Percentiles rank a stretch among this genome's conserved stretches.
phyloP scores from a whole-genome alignment of 129 eudicot genomes.

The Artemisia argyi region DNA sequence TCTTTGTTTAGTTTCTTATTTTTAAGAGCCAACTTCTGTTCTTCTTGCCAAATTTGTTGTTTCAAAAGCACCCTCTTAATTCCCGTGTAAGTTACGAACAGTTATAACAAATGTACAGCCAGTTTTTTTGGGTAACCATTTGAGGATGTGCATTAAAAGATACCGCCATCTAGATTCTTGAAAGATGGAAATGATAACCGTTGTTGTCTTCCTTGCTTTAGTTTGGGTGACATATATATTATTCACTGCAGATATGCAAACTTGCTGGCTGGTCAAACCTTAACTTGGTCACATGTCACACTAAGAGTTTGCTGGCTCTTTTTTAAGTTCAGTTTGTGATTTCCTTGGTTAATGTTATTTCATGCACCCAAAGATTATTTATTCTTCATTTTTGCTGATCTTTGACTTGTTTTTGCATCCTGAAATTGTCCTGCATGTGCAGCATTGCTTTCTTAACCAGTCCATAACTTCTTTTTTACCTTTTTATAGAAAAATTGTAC shows the following conservation, averaged over 20 bases:
- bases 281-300: neutral
- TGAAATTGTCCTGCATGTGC: neutral
- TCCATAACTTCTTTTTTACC: neutral
- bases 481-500: neutral
- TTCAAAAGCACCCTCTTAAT: no score
- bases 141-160: no score
- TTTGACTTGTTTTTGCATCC: neutral
- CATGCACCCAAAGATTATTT: neutral
- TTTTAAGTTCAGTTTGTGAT: neutral
- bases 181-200: no score
- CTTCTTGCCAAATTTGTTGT: no score
- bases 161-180: no score
- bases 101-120: no score
- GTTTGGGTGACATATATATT: no score
- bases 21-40: no score
- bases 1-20: no score
- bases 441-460: slow-evolving; percentile 5
- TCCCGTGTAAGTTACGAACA: no score
- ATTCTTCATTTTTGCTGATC: neutral
- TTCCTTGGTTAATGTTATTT: neutral
- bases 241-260: neutral
- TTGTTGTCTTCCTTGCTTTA: no score
- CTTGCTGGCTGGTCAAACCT: neutral
- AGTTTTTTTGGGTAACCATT: no score
- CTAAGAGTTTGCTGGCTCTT: neutral